Base-by-base conservation (phyloP, 148 eudicot genomes). In the Cornus suecica region DNA sequence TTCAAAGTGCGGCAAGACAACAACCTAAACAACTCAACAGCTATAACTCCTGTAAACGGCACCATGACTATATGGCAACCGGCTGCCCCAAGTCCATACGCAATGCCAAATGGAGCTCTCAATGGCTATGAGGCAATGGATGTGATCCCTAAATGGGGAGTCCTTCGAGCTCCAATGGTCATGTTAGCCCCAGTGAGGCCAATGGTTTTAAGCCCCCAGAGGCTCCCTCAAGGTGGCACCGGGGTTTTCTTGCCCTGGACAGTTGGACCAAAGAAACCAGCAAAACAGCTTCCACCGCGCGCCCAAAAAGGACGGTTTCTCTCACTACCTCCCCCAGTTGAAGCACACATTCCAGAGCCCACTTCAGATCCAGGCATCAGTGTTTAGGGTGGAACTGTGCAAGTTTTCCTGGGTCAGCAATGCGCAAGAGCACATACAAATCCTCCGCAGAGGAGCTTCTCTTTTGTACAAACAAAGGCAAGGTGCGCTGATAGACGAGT, bases 181-280 rank as follows among this genome's bases (percentile, higher is more conserved):
- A 88, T 91, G 97, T 70, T 92, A 25, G 83, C 91, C 66, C 96
- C 94, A 18, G 58, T 87, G 23, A 76, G 80, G 8, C 99, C 92
- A 32, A 74, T 87, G 70, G 82, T 88, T 37, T 41, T 84, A 74
- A 82, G 76, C 77, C 89, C 92, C 8, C 85, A 77, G 83, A 88
- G 79, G 68, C 70, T 86, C 70, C 80, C 85, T 1, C 85, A 66
- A 24, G 94, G 90, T 51, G 99, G 99, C 1, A 95, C 99, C 1
- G 99, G 99, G 10, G 99, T 95, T 62, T 95, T 91, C 88, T 79
- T 95, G 79, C 99, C 99, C n/a, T 92, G 97, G 97, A 75, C 77
- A 1, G 87, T 66, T 5, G 87, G 90, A 5, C 63, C 91, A 29
- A 90, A 88, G 30, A 95, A 88, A 75, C 97, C 86, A 0, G 82